Evolutionary conservation across 2,329 filamentous ascomycete species (phyloP), one percentile per base, ranked within the genome.

Genomic region (Talaromyces sp.): DNA sequence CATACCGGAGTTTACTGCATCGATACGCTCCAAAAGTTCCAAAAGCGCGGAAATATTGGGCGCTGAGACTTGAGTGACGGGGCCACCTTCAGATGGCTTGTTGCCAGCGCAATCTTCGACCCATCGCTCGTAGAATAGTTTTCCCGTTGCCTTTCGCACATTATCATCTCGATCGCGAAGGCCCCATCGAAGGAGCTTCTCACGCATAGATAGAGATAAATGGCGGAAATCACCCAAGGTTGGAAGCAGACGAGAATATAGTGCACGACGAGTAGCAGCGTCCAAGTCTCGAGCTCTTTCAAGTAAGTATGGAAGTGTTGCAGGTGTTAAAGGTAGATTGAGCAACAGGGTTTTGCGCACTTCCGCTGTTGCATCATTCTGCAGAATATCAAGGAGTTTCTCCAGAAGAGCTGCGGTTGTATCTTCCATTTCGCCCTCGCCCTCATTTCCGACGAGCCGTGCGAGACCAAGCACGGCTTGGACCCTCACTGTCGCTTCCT

Each of bases 141-240:
- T 88, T 8, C 90, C 92, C 3, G 95, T 91, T 9, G 93, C 93
- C 73, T 96, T 96, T 58, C 93, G 87, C 13, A 99, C 95, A 67
- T 90, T 92, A 67, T 98, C 93, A 67, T 99, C 95, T 74, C 95
- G 86, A 73, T 99, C 95, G 44, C 93, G 87, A 47, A 99, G 80
- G 57, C 95, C 95, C 95, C 95, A 99, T 44, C 95, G 86, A 30
- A 99, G 83, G 33, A 99, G 82, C 75, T 98, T 98, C 76, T 99
- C 95, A 71, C 95, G 84, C 88, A 98, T 96, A 1, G 90, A 92
- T 27, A 99, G 82, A 11, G 92, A 96, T 58, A 99, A 79, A 76
- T 97, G 92, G 59, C 95, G 86, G 77, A 99, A 99, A 76, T 99
- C 95, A 13, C 93, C 95, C 0, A 99, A 81, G 0, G 90, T 90